Base-by-base conservation (phyloP, 441 rosid species). In the Mallotus repandus region DNA sequence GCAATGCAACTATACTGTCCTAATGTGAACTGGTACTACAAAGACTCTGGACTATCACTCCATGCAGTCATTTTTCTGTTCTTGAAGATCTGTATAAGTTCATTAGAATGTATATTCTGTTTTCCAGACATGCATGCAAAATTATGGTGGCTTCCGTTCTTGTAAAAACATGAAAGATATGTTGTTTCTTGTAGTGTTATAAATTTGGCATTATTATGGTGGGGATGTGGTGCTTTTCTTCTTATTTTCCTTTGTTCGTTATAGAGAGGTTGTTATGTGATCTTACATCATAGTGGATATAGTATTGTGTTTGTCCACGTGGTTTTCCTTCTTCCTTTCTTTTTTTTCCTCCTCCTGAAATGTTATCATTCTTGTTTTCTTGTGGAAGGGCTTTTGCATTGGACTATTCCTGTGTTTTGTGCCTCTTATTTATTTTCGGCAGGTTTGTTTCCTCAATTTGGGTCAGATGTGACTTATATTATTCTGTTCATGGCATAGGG, bases 401-500 rank as follows among this genome's bases (percentile, higher is more conserved):
- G 43, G 52, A 45, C 48, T 32, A 22, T 74, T 50, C 66, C 16
- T 15, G 52, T 68, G 56, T 5, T 22, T 49, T 64, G 50, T 71
- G 69, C 15, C 32, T 57, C 5, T 60, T 73, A 53, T 56, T 32
- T 54, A 5, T 66, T 16, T 15, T 9, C 14, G n/a, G n/a, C 25
- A 75, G 56, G 50, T 66, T 14, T 71, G 9, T 71, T 74, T 35
- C 16, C 16, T 67, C 19, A 58, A 38, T n/a, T 45, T 74, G 41
- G 50, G 62, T 70, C 66, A 50, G 35, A 59, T 61, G 9, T 79
- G 63, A 73, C 68, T 56, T 65, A 12, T 69, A 71, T 59, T 75
- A 46, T 62, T 48, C 63, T 76, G 50, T 77, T 25, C 48, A 79
- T 78, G 83, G 22, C 76, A 76, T 82, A 95, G 99, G 99, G 99